Conservation (phyloP, 1,284 basidiomycete genomes). For the Caloboletus firmus region DNA sequence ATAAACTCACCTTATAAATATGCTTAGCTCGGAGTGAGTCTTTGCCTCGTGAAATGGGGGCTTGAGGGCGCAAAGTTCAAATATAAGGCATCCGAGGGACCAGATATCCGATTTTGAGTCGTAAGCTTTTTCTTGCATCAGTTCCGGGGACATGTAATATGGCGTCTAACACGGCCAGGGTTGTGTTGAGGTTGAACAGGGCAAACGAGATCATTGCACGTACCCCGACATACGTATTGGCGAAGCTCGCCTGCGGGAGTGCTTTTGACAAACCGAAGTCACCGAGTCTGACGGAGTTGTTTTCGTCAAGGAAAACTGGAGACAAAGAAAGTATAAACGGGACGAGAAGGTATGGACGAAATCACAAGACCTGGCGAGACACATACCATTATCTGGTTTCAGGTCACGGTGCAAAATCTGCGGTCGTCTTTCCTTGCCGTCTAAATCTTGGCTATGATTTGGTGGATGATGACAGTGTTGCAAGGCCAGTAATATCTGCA, state of each 20-base stretch:
- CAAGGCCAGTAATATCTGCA: slow-evolving; percentile 89
- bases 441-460: slow-evolving; percentile 44
- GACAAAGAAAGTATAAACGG: not conserved
- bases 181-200: not conserved
- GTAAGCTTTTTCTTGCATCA: slow-evolving; percentile 95
- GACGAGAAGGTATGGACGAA: slow-evolving; percentile 4
- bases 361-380: not conserved
- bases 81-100: slow-evolving; percentile 95
- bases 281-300: slow-evolving; percentile 84
- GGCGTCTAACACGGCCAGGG: slow-evolving; percentile 65
- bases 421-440: slow-evolving; percentile 52
- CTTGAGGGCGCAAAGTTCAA: slow-evolving; percentile 89
- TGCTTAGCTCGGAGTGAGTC: slow-evolving; percentile 82
- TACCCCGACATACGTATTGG: slow-evolving; percentile 95
- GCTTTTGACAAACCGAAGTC: slow-evolving; percentile 97
- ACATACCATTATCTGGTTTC: slow-evolving; percentile 93
- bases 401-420: slow-evolving; percentile 93
- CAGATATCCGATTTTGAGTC: slow-evolving; percentile 98
- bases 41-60: slow-evolving; percentile 91
- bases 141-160: slow-evolving; percentile 98
- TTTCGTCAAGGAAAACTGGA: slow-evolving; percentile 81
- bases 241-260: slow-evolving; percentile 82
- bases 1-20: slow-evolving; percentile 66
- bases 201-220: slow-evolving; percentile 30
- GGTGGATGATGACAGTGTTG: slow-evolving; percentile 89